Conservation (phyloP, 140 eudicot genomes). For the Erigeron philadelphicus region DNA sequence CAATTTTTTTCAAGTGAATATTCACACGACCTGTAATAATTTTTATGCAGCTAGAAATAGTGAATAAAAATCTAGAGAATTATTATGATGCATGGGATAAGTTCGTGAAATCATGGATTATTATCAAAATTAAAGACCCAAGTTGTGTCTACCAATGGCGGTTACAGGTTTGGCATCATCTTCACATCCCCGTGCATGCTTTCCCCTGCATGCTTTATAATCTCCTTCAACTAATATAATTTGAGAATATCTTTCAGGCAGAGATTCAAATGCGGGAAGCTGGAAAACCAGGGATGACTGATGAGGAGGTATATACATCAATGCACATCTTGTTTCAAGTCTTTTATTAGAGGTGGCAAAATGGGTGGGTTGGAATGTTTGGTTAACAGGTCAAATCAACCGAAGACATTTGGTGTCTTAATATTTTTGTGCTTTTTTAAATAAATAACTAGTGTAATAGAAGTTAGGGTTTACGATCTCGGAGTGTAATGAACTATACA, state of each 20-base stretch:
- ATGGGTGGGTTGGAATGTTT: neutral
- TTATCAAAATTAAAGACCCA: slow-evolving; percentile 88
- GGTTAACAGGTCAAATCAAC: neutral
- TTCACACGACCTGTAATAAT: neutral
- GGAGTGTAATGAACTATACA: too few species aligned
- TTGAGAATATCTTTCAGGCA: slow-evolving; percentile 52
- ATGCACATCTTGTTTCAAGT: neutral
- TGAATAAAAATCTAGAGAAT: slow-evolving; percentile 64
- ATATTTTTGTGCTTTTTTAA: too few species aligned
- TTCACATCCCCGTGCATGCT: neutral
- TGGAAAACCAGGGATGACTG: slow-evolving; percentile 85
- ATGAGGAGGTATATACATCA: slow-evolving; percentile 65
- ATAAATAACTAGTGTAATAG: too few species aligned
- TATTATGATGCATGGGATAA: slow-evolving; percentile 92
- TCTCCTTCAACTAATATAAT: neutral
- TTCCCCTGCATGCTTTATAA: slow-evolving; percentile 7
- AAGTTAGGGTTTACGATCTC: too few species aligned
- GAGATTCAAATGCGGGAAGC: slow-evolving; percentile 89
- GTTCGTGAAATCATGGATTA: slow-evolving; percentile 80
- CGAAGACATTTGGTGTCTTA: neutral
- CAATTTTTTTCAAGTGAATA: neutral
- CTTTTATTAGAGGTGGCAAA: slow-evolving; percentile 1
- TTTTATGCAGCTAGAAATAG: slow-evolving; percentile 63
- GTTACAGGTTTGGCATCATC: slow-evolving; percentile 59
- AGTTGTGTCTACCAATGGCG: slow-evolving; percentile 92